Base-by-base conservation (phyloP, 768 basidiomycete genomes). In the Hygrocybe punicea region DNA sequence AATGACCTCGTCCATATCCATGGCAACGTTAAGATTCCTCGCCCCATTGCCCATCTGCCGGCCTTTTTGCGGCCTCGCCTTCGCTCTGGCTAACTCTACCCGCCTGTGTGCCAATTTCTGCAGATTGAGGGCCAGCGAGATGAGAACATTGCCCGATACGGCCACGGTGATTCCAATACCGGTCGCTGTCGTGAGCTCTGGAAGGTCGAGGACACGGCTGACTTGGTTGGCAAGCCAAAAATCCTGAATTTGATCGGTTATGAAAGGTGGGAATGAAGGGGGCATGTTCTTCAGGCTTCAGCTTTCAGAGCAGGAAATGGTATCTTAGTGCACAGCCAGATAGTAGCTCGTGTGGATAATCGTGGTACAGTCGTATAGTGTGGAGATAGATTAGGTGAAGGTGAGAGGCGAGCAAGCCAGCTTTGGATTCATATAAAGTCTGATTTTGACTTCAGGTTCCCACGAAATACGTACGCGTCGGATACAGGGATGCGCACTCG, bases 101-200 rank as follows among this genome's bases (percentile, higher is more conserved):
- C 87, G 80, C 62, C 81, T 79, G 74, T 96, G 94, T 1, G 93
- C 93, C 16, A 96, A 81, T 68, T 97, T 98, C 72, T 98, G 95
- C 34, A 90, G 75, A 72, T 97, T 97, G 60, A 98, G 80, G 14
- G 93, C 95, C 21, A 95, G 80, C 9, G 89, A 91, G 60, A 98
- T 93, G 59, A 97, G 81, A 10, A 94, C 72, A 66, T 96, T 96
- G 33, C 94, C 94, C 7, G 80, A 76, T 55, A 96, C 82, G 3
- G 93, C 88, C 35, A 94, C 84, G 4, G 80, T 78, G 35, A 98
- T 95, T 14, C 95, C 95, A 55, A 91, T 84, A 64, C 81, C 69
- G 4, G 84, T 81, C 52, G 78, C 73, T 13, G 77, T 74, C 16
- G 78, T 82, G 52, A 90, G 69, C 63, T 78, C 73, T 25, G 86